These are phyloP conservation scores for Xanthoconium stramineum DNA, from an alignment of 768 basidiomycete species.

Conservation along the genomic window DNA sequence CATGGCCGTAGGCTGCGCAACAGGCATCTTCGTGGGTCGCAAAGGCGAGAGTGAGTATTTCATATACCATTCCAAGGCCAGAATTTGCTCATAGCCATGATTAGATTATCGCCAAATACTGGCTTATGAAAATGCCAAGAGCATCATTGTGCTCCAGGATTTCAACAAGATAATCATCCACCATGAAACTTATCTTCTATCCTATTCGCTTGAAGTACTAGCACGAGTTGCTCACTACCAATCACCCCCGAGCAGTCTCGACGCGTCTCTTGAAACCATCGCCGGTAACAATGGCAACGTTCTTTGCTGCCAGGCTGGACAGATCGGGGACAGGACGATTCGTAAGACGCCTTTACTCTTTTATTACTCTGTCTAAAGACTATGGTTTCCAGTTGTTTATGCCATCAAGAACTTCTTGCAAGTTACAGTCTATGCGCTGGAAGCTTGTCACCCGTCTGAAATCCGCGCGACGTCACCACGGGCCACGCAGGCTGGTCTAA, in stretches of 20 bases:
- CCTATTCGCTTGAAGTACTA: conserved; percentile 72
- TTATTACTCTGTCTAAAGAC: conserved; percentile 2
- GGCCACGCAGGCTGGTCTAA: conserved; percentile 15
- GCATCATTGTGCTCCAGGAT: conserved; percentile 55
- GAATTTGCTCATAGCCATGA: not conserved
- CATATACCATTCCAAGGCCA: not conserved
- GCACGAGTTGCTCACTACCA: conserved; percentile 55
- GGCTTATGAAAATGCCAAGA: conserved; percentile 44
- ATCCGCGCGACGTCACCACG: conserved; percentile 36
- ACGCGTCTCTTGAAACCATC: conserved; percentile 60
- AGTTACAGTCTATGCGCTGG: conserved; percentile 56
- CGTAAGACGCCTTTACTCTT: conserved; percentile 38
- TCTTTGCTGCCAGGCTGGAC: conserved; percentile 58
- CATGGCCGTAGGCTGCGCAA: conserved; percentile 60
- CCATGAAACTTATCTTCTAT: conserved; percentile 50
- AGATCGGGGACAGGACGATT: conserved; percentile 50
- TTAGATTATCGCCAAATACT: conserved; percentile 61
- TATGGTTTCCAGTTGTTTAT: conserved; percentile 54
- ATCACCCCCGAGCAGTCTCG: conserved; percentile 43
- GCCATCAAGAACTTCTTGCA: conserved; percentile 61
- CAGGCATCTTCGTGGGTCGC: conserved; percentile 67
- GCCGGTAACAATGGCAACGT: conserved; percentile 53
- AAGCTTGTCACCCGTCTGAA: conserved; percentile 46
- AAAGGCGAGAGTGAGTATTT: conserved; percentile 49
- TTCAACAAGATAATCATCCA: conserved; percentile 72